Percentiles rank a stretch among this genome's conserved stretches.
phyloP scores from a whole-genome alignment of 2,329 filamentous ascomycete species.

The Fusarium tjaetaba region DNA sequence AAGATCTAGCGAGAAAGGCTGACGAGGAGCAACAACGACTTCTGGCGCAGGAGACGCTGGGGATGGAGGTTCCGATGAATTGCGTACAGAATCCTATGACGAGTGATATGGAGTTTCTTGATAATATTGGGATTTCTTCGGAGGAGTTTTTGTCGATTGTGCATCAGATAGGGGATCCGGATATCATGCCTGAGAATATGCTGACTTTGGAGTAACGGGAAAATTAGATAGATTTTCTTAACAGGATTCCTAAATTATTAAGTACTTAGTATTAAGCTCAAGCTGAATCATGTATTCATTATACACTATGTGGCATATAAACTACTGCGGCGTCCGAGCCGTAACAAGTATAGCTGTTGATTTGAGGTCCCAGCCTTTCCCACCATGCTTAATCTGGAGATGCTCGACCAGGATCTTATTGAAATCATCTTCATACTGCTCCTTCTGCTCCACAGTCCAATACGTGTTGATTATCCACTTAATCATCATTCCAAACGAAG shows the following conservation, averaged over 20 bases:
- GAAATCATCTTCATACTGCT: neutral
- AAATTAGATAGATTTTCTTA: neutral
- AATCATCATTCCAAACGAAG: neutral
- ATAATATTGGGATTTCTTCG: conserved; percentile 52
- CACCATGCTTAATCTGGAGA: neutral
- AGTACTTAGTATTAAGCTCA: rapidly evolving
- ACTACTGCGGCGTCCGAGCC: neutral
- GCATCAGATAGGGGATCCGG: conserved; percentile 47
- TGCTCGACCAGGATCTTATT: neutral
- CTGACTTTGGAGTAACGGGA: conserved; percentile 20
- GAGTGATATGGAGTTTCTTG: conserved; percentile 47
- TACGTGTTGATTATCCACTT: neutral
- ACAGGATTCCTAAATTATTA: rapidly evolving
- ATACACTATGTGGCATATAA: neutral
- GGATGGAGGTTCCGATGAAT: conserved; percentile 1
- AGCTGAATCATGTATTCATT: neutral
- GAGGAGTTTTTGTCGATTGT: conserved; percentile 52
- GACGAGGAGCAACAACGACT: conserved; percentile 15
- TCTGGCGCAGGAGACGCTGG: neutral
- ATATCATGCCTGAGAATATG: conserved; percentile 35
- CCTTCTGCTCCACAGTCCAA: neutral
- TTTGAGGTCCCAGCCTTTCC: neutral
- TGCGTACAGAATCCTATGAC: conserved; percentile 14
- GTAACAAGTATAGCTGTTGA: neutral
- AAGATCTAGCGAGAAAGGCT: neutral